phyloP scores from a whole-genome alignment of 306 rosid genomes.

The Trifolium pratense region DNA sequence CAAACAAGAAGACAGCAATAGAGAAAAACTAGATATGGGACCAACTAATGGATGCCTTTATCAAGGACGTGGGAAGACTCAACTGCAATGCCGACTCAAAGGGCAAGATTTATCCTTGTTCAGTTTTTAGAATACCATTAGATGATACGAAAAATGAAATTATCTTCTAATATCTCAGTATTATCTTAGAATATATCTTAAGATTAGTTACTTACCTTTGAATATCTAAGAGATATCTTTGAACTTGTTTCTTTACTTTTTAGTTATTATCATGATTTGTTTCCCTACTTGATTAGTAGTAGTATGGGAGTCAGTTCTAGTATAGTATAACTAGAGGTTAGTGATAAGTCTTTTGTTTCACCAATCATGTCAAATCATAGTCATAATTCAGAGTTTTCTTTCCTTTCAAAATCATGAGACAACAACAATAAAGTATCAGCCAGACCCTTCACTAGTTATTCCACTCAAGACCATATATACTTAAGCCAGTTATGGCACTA shows the following conservation, averaged over 20 bases:
- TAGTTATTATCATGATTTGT: slow-evolving; percentile 3
- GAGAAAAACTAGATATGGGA: slow-evolving; percentile 33
- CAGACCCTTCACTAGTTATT: slow-evolving; percentile 12
- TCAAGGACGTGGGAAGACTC: slow-evolving; percentile 11
- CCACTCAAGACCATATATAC: not conserved
- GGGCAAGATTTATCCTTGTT: slow-evolving; percentile 6
- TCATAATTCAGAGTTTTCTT: slow-evolving; percentile 9
- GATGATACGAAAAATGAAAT: slow-evolving; percentile 1
- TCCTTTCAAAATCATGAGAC: slow-evolving; percentile 15
- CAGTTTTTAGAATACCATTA: slow-evolving; percentile 6
- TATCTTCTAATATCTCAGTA: not conserved
- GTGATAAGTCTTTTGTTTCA: slow-evolving; percentile 14
- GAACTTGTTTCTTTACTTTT: not conserved
- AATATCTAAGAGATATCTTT: not conserved
- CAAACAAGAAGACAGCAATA: slow-evolving; percentile 24
- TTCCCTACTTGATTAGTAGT: slow-evolving; percentile 2
- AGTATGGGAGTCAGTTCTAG: not conserved
- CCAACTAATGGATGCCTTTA: slow-evolving; percentile 26
- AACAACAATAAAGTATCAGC: slow-evolving; percentile 24
- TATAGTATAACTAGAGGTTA: slow-evolving; percentile 11
- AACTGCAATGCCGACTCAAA: slow-evolving; percentile 28
- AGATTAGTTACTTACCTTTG: not conserved
- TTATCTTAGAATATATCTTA: not conserved
- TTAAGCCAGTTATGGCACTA: slow-evolving; percentile 20
- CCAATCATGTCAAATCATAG: not conserved